Percentiles rank a stretch among this genome's conserved stretches.
phyloP scores from a whole-genome alignment of 176 grass and related monocot genomes.

The Pharus latifolius region DNA sequence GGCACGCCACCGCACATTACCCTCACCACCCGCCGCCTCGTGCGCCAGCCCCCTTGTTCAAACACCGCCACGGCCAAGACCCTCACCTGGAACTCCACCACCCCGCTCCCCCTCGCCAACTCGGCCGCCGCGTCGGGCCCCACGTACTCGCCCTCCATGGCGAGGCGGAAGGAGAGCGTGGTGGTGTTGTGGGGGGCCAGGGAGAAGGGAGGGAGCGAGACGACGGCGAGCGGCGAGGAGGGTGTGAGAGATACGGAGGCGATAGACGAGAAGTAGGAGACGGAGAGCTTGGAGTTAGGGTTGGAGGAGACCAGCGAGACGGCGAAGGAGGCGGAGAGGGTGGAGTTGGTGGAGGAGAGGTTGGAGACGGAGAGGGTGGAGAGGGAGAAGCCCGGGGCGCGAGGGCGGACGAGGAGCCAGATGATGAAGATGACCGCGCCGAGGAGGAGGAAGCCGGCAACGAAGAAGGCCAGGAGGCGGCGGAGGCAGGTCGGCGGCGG shows the following conservation, averaged over 20 bases:
- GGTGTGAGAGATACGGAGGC: conserved; percentile 15
- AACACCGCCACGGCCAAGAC: conserved; percentile 16
- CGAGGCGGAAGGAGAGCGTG: conserved; percentile 5
- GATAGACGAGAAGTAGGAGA: conserved; percentile 36
- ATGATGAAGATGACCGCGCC: conserved; percentile 1
- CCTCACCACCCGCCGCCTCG: background rate
- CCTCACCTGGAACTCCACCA: too few species aligned
- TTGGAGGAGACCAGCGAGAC: conserved; percentile 26
- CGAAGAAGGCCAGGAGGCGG: conserved; percentile 12
- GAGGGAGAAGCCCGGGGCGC: conserved; percentile 19
- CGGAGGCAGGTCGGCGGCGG: conserved; percentile 19
- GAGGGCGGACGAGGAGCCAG: conserved; percentile 34
- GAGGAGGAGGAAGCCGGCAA: conserved; percentile 18
- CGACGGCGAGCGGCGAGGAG: background rate
- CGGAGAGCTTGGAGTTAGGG: conserved; percentile 35
- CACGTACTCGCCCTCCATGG: conserved; percentile 18
- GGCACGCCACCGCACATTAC: too few species aligned
- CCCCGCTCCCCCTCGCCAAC: conserved; percentile 15
- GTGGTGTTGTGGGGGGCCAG: conserved; percentile 9
- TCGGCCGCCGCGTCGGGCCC: conserved; percentile 1
- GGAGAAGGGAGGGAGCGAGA: conserved; percentile 30
- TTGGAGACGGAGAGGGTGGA: conserved; percentile 21
- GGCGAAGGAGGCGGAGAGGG: too few species aligned
- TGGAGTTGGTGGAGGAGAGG: conserved; percentile 15
- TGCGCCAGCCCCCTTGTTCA: background rate